Conservation (phyloP, 257 asterid species). For the Gentiana macrophylla region DNA sequence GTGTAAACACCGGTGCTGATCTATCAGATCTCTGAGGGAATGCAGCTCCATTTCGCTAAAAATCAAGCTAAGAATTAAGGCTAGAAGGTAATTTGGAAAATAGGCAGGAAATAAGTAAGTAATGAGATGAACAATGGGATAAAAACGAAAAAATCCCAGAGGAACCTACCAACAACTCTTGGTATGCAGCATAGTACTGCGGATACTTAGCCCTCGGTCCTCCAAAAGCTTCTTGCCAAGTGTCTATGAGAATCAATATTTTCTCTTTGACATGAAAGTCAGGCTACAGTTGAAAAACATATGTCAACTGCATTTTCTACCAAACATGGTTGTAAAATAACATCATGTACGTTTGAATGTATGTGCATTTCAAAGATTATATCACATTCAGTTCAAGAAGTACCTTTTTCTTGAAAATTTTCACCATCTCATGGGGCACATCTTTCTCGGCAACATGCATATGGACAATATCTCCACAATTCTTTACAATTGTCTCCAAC, state of each 20-base stretch:
- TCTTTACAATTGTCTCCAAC: conserved; percentile 43
- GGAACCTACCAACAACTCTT: conserved; percentile 75
- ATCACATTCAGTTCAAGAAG: conserved; percentile 4
- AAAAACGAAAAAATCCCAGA: conserved; percentile 6
- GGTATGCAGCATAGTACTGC: conserved; percentile 87
- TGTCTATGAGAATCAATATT: conserved; percentile 87
- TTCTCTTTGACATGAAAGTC: conserved; percentile 97
- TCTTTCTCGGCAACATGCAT: conserved; percentile 45
- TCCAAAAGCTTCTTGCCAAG: conserved; percentile 99
- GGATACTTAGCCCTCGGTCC: conserved; percentile 92
- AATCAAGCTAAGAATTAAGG: conserved; percentile 2
- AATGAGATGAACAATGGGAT: conserved; percentile 10
- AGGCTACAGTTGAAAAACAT: conserved; percentile 56
- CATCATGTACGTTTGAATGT: neutral
- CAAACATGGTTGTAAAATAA: neutral
- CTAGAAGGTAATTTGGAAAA: neutral
- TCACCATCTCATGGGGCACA: conserved; percentile 42
- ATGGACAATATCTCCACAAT: conserved; percentile 44
- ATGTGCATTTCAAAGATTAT: neutral
- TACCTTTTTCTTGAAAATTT: conserved; percentile 61
- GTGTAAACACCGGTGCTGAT: conserved; percentile 85
- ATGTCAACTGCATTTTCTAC: conserved; percentile 11
- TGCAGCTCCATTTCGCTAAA: conserved; percentile 93
- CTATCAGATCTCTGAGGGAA: conserved; percentile 94
- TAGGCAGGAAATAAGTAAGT: conserved; percentile 7